Base-by-base conservation (phyloP, 768 basidiomycete genomes). In the Kwoniella pini region DNA sequence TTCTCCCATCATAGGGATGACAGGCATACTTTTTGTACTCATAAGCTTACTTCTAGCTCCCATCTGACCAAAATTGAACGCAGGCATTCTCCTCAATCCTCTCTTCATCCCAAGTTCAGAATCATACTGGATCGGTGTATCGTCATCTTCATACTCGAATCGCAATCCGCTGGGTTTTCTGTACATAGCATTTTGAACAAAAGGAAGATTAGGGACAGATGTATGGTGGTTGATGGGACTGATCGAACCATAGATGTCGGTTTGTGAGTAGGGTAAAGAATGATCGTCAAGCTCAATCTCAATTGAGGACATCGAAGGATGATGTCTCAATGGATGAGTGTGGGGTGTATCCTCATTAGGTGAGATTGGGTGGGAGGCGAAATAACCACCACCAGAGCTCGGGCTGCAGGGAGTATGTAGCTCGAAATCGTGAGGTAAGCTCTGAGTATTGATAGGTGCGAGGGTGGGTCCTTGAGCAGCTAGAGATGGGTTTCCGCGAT, bases 1-100 rank as follows among this genome's bases (percentile, higher is more conserved):
- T 54, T 66, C 55, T 3, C 57, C 57, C 7, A 61, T 19, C 38
- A 45, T 58, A 21, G 54, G 49, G 6, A 60, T 49, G 19, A 38
- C 53, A 10, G 57, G 54, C 58, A 57, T 64, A 44, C 36, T 50
- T 24, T 44, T 54, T 4, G 62, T 54, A n/a, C 31, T 46, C 21
- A 28, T 30, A 10, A 54, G 40, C 31, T 57, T 64, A 43, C 26
- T 48, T 22, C 42, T 63, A 4, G 12, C 21, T 4, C 40, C 42
- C 11, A 48, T 28, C 27, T 44, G 58, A 15, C 58, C 58, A 45
- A 51, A 53, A 42, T 53, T 60, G 42, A 60, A 60, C 21, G 50
- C 50, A 24, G 58, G 50, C 58, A 40, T 53, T 21, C 51, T 51
- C 38, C 58, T 60, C 40, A 60, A 31, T 6, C 58, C 30, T 45